These are phyloP conservation scores for Leishmania amazonensis DNA, from an alignment of 208 protist species.

Conservation along the genomic window DNA sequence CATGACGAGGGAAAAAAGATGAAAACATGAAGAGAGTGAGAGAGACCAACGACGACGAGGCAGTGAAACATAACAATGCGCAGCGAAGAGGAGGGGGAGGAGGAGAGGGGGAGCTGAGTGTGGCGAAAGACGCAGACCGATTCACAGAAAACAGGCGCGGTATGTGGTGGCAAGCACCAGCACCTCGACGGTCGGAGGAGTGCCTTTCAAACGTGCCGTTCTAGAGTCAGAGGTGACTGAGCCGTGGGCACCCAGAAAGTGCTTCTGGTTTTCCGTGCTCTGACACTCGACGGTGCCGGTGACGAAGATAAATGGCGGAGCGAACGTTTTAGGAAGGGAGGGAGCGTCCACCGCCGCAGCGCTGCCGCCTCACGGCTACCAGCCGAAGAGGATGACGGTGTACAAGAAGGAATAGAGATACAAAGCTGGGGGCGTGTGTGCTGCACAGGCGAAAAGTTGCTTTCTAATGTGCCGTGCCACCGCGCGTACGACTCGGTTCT, in stretches of 20 bases:
- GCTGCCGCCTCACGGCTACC: not conserved
- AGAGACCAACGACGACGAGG: not conserved
- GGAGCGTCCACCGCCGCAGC: not conserved
- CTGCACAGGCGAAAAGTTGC: not conserved
- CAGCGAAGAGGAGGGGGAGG: not conserved
- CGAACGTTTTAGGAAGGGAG: not conserved
- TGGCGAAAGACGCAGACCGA: too few species aligned
- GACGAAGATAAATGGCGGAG: conserved; percentile 18
- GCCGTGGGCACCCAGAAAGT: not conserved
- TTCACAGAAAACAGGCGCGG: too few species aligned
- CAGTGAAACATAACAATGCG: not conserved
- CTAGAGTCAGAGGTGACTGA: not conserved
- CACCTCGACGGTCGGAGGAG: not conserved
- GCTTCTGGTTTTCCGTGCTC: not conserved
- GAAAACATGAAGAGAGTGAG: too few species aligned
- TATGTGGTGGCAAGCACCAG: not conserved
- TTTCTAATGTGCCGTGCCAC: not conserved
- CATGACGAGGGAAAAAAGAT: too few species aligned
- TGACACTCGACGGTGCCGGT: not conserved
- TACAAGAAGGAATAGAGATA: not conserved
- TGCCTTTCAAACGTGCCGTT: not conserved
- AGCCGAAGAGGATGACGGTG: not conserved
- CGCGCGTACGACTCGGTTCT: not conserved
- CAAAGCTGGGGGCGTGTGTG: not conserved
- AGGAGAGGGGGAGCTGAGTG: not conserved